Evolutionary conservation across 805 yeast genomes (phyloP), one percentile per base, ranked within the genome.

Genomic region (Gaillardinia entomophila): DNA sequence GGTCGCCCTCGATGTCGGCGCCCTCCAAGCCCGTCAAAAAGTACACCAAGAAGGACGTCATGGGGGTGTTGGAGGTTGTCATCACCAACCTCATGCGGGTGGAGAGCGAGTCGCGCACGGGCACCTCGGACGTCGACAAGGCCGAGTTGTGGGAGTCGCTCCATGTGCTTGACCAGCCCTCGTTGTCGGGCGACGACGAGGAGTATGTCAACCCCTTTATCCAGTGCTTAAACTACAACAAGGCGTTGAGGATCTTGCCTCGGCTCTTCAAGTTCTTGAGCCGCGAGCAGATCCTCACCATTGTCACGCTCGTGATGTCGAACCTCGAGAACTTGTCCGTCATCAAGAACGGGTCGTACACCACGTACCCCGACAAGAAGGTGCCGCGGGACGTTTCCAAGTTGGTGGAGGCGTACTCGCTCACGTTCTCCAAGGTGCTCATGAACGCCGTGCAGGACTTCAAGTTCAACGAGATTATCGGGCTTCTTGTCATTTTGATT

Each of bases 241-340:
- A 90, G 61, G 92, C 95, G 35, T 78, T 87, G 66, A 89, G 87
- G 57, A 73, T 87, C 24, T 79, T 90, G 64, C 88, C 92, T 32
- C 79, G 98, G 60, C 72, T 86, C 38, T 87, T 87, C 68, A 83
- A 86, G 51, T 85, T 88, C 56, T 68, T 90, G 49, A 65, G 75
- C 26, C 71, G 81, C 44, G 86, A 82, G 44, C 90, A 86, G 52
- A 77, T 84, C 43, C 67, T 84, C 40, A 80, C 89, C 23, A 68
- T 86, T 35, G 74, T 86, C 34, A 85, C 89, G 30, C 73, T 84
- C 33, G 67, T 90, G 24, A 82, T 87, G 68, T 79, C 83, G 27
- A 82, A 87, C 52, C 66, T 90, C 48, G 87, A 85, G 38, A 77
- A 83, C 44, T 70, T 89, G 46, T 79, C 81, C 50, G 86, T 89